phyloP scores from a whole-genome alignment of 2,329 filamentous ascomycete species.

The Neofusicoccum ribis region DNA sequence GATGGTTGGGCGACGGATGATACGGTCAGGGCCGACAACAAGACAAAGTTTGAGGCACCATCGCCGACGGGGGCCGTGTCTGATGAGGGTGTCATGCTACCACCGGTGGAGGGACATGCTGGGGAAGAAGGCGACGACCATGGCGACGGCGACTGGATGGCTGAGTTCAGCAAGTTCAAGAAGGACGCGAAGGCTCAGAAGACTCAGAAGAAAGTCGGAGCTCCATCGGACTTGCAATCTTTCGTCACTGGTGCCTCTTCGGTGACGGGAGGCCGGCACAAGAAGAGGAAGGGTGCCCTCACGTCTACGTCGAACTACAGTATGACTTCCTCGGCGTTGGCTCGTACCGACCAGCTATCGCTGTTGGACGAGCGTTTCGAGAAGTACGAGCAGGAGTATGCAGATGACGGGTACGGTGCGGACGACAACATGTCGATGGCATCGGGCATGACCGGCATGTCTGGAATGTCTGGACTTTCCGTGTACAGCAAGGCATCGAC shows the following conservation, averaged over 20 bases:
- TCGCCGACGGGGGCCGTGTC: constrained; percentile 42
- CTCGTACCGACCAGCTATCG: constrained; percentile 82
- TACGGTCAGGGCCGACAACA: constrained; percentile 66
- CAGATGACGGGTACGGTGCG: constrained; percentile 49
- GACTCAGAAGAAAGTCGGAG: constrained; percentile 34
- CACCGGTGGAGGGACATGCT: constrained; percentile 32
- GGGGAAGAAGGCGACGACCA: constrained; percentile 34
- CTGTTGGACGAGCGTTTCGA: constrained; percentile 91
- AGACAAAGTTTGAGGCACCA: constrained; percentile 33
- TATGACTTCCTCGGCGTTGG: constrained; percentile 86
- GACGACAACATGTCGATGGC: constrained; percentile 51
- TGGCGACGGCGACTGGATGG: constrained; percentile 79
- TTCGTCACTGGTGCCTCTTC: constrained; percentile 69
- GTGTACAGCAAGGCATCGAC: constrained; percentile 29
- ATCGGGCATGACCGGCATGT: constrained; percentile 54
- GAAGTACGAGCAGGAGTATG: constrained; percentile 78
- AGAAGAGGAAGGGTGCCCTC: constrained; percentile 93
- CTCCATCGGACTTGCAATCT: constrained; percentile 66
- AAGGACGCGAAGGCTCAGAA: constrained; percentile 62
- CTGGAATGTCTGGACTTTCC: constrained; percentile 44
- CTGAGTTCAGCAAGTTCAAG: constrained; percentile 93
- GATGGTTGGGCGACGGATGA: constrained; percentile 94
- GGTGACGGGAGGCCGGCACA: constrained; percentile 75
- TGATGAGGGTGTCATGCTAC: constrained; percentile 25
- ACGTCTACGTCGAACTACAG: constrained; percentile 86